Base-by-base conservation (phyloP, 2,329 filamentous ascomycete genomes). In the Clarireedia homoeocarpa region DNA sequence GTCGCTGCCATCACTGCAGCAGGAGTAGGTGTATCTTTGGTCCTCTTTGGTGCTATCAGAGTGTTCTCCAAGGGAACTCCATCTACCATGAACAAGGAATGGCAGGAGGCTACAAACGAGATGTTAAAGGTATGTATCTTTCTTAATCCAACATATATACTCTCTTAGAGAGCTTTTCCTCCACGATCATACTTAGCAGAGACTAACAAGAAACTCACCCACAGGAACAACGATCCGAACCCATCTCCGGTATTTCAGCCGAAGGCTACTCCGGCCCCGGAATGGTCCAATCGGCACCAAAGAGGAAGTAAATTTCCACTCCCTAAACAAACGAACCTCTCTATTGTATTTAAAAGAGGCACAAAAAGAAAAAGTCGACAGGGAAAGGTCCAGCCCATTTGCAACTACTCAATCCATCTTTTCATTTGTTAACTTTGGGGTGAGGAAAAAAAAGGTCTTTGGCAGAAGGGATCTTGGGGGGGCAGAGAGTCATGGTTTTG, bases 81-180 rank as follows among this genome's bases (percentile, higher is more conserved):
- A 65, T 78, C 79, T 73, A 95, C 92, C 69, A 95, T 99, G 91
- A 92, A 80, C 77, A 88, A 89, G 81, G 94, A 99, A 77, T 97
- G 88, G 84, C 90, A 99, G 79, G 91, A 97, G 79, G 87, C 87
- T 66, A 82, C 86, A 66, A 96, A 99, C 76, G 94, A 96, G 79
- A 94, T 88, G 75, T 80, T 96, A 73, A 91, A 85, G 83, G 92
- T 95, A 77, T 68, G 84, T 27, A 7, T 14, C 30, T 34, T 12
- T 34, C 30, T 34, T 12, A 12, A 12, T 10, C 10, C 3, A 34
- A 15, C 5, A 42, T 51, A 2, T 12, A 2, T 26, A 2, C 9
- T 6, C 5, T 30, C 20, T 26, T 6, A 17, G 7, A 15, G 17
- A 2, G 9, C 15, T 20, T 42, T 20, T 48, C 7, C 15, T 7